Conservation (phyloP, 2,329 filamentous ascomycete species). For the Phaeoacremonium minimum region DNA sequence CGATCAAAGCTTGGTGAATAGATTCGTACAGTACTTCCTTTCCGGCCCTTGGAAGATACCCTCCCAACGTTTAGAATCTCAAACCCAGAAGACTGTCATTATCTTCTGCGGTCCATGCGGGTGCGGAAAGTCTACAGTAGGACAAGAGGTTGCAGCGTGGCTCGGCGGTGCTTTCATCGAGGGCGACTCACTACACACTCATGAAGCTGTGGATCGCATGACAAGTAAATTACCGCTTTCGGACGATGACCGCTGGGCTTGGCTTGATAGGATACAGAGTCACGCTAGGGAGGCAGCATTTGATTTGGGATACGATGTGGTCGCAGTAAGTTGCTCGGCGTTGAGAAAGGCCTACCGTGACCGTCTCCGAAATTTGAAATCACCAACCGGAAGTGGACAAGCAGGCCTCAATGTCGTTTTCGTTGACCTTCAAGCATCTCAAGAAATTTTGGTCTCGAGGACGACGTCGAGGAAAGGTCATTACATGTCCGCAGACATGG, state of each 20-base stretch:
- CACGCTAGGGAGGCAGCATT: slow-evolving; percentile 16
- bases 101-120: slow-evolving; percentile 33
- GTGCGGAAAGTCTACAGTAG: slow-evolving; percentile 33
- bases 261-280: slow-evolving; percentile 21
- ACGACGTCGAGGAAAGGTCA: slow-evolving; percentile 21
- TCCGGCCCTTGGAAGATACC: slow-evolving; percentile 34
- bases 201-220: slow-evolving; percentile 18
- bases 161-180: slow-evolving; percentile 30
- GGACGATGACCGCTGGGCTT: slow-evolving; percentile 24
- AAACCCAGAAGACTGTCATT: slow-evolving; percentile 18
- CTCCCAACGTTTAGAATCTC: slow-evolving; percentile 22
- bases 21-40: slow-evolving; percentile 29
- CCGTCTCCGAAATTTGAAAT: slow-evolving; percentile 17
- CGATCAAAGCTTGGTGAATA: slow-evolving; percentile 25
- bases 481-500: slow-evolving; percentile 30
- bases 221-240: slow-evolving; percentile 17
- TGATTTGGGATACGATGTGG: slow-evolving; percentile 18
- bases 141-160: slow-evolving; percentile 18
- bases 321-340: slow-evolving; percentile 33
- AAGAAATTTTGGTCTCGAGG: slow-evolving; percentile 21
- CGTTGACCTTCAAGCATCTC: slow-evolving; percentile 26
- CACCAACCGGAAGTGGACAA: slow-evolving; percentile 8
- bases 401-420: slow-evolving; percentile 17
- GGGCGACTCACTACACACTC: slow-evolving; percentile 31
- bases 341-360: slow-evolving; percentile 27